These are phyloP conservation scores for Delitschia confertaspora DNA, from an alignment of 495 filamentous ascomycete genomes.

Conservation along the genomic window DNA sequence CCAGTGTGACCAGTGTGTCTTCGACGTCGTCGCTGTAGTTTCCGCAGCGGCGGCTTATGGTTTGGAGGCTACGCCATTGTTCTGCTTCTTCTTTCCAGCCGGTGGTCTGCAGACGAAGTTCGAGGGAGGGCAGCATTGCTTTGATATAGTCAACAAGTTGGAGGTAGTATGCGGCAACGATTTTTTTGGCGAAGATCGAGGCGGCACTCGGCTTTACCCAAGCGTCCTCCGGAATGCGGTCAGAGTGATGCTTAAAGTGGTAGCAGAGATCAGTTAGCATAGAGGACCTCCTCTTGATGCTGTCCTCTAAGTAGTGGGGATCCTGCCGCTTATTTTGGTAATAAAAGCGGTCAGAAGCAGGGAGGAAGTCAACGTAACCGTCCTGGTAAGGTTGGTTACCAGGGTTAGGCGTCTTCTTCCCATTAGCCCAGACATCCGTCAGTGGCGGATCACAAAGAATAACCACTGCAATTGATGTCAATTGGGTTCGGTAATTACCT, in stretches of 20 bases:
- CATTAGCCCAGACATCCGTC: neutral
- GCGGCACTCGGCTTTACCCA: constrained; percentile 14
- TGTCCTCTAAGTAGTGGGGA: constrained; percentile 11
- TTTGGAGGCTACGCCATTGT: constrained; percentile 24
- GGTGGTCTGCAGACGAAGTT: constrained; percentile 15
- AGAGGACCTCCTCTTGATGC: too few species aligned
- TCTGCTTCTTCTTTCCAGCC: constrained; percentile 23
- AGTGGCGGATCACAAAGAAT: constrained; percentile 25
- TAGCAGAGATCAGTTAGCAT: constrained; percentile 16
- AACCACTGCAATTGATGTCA: constrained; percentile 9
- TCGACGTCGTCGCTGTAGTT: constrained; percentile 27
- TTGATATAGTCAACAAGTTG: constrained; percentile 26
- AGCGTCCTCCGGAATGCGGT: constrained; percentile 2
- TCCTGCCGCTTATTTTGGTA: constrained; percentile 3
- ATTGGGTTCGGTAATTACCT: neutral
- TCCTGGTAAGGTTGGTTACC: constrained; percentile 18
- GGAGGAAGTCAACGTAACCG: constrained; percentile 25
- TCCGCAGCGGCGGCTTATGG: constrained; percentile 21
- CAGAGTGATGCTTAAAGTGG: constrained; percentile 15
- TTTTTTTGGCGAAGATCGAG: constrained; percentile 22
- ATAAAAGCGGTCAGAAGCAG: neutral
- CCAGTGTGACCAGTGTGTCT: constrained; percentile 23
- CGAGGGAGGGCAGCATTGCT: constrained; percentile 24
- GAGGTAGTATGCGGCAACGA: constrained; percentile 22
- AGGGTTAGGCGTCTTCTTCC: neutral